Base-by-base conservation (phyloP, 352 stramenopile genomes). In the Pythium grandisporangium region DNA sequence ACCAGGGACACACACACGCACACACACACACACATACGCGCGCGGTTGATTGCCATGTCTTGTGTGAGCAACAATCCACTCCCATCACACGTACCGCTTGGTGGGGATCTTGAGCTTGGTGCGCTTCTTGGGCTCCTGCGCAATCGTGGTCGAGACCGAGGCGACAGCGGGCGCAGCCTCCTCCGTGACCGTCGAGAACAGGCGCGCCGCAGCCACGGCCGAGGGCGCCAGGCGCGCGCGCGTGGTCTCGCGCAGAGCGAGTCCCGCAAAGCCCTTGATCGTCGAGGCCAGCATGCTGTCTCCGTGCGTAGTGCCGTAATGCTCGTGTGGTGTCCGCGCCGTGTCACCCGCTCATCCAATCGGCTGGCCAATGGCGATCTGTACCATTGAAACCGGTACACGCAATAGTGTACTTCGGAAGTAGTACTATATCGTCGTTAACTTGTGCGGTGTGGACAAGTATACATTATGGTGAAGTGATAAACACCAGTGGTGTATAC, bases 91-190 rank as follows among this genome's bases (percentile, higher is more conserved):
- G 30, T 32, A 75, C 63, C 75, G 62, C 51, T 88, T 88, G 38
- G 70, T 85, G 17, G 75, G 71, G 50, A 82, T 81, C 53, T 88
- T 88, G 50, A 88, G 75, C 55, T 88, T 88, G n/a, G 57, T 71
- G 47, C 60, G 66, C 59, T 78, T 77, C 40, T 45, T 53, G 32
- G 63, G 41, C 35, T 7, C 32, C 12, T 55, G 26, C 32, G 56
- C 44, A 6, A 30, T 46, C 24, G 45, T 42, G 3, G 48, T 37
- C n/a, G 40, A 41, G 5, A 24, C 29, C 14, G 27, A 32, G n/a
- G n/a, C n/a, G n/a, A 30, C 40, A 17, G 55, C n/a, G 12, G 48
- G 37, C 20, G 45, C 37, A 3, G 45, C 24, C 17, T 42, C 34
- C 8, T 53, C 22, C 13, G 45, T 39, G 23, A 65, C 53, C 23